phyloP scores from a whole-genome alignment of 2,329 filamentous ascomycete genomes.

The Paraconiothyrium brasiliense region DNA sequence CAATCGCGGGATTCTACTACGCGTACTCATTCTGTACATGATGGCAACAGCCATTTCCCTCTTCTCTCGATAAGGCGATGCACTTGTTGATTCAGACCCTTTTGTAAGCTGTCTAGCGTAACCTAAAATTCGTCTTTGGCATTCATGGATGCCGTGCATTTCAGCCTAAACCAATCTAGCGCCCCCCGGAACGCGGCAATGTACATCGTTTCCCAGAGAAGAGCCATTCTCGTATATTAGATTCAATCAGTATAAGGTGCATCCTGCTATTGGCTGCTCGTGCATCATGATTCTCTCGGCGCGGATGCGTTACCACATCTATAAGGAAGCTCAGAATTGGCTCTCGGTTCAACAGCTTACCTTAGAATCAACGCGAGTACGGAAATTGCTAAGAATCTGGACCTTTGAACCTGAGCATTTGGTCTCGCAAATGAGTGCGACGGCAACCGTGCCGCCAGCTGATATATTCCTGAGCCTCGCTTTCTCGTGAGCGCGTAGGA shows the following conservation, averaged over 20 bases:
- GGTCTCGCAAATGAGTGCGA: neutral
- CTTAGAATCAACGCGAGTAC: neutral
- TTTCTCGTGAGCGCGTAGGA: neutral
- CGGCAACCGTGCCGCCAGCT: neutral
- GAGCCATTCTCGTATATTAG: slow-evolving; percentile 11
- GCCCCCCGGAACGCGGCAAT: slow-evolving; percentile 12
- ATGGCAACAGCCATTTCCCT: neutral
- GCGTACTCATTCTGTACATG: neutral
- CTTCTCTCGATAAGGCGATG: neutral
- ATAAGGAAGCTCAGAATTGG: neutral
- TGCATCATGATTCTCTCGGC: neutral
- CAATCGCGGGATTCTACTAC: neutral
- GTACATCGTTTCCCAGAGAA: slow-evolving; percentile 10
- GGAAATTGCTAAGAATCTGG: neutral
- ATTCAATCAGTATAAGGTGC: slow-evolving; percentile 12
- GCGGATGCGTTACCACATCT: slow-evolving; percentile 19
- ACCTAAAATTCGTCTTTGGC: neutral
- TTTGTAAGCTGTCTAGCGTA: neutral
- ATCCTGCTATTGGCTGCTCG: slow-evolving; percentile 1
- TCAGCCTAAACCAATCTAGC: slow-evolving; percentile 11
- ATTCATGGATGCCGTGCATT: slow-evolving; percentile 4
- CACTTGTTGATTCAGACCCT: neutral
- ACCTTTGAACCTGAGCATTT: neutral
- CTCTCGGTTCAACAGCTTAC: neutral
- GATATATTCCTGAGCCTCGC: neutral